Evolutionary conservation across 352 stramenopile genomes (phyloP), one percentile per base, ranked within the genome.

Genomic region (Blastocystis sp.): DNA sequence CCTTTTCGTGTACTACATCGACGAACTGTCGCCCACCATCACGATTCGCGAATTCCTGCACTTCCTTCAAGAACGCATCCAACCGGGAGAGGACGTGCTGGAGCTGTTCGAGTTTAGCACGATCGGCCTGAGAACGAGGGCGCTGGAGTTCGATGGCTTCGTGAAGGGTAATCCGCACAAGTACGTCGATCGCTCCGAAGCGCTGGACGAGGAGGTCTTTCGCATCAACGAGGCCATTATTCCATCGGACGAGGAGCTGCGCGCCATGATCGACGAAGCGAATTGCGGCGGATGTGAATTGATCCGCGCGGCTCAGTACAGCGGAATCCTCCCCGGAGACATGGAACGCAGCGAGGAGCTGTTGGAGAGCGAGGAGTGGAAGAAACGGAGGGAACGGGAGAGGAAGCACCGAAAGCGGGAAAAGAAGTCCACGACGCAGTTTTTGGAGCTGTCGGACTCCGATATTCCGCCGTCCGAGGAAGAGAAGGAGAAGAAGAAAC

Each of bases 1-100:
- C 9, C 61, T 84, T 14, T 84, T 67, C 23, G 74, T 84, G n/a
- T 84, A 84, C 61, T 84, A 69, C 34, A 62, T 84, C 45, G 74
- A 84, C 74, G 74, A 84, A 41, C 61, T 84, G 53, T 53, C 74
- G 21, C 40, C 17, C 2, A 11, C 34, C 41, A 52, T 84, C 17
- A 84, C 74, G 0, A 84, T 70, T 52, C 74, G 74, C 11, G 45
- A 53, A 4, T 70, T 84, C 56, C 56, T 84, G 23, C 45, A 70
- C 23, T 84, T 84, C 53, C 53, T 84, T 28, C 59, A 84, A 38
- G 28, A 62, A 45, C 74, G 56, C 7, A 5, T 84, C 2, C 3
- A 60, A 0, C 53, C 17, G 14, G 19, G 69, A n/a, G 53, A 84
- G 53, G 28, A 84, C 0, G 59, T 84, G 1, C 74, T 38, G 2